Base-by-base conservation (phyloP, 2,329 filamentous ascomycete genomes). In the Trichoderma aggressivum region DNA sequence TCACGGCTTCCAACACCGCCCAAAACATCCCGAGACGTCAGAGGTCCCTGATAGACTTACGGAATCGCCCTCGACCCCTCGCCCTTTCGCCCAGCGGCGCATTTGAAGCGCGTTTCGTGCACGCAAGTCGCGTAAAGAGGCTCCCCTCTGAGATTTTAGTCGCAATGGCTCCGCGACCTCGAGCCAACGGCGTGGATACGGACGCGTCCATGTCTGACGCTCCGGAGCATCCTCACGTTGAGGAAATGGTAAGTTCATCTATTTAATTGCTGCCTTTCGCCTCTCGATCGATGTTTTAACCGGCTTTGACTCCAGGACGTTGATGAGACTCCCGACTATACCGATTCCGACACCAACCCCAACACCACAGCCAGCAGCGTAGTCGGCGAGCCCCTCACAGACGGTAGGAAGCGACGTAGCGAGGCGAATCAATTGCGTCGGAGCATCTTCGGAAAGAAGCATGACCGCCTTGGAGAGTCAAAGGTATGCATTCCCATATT, bases 361-460 rank as follows among this genome's bases (percentile, higher is more conserved):
- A 91, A 90, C 75, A 91, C 89, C 14, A 90, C 89, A 63, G 93
- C 92, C 68, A 97, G 93, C 84, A 98, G 94, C 81, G 89, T 97
- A 76, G 90, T 87, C 70, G 95, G 94, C 68, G 95, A 98, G 76
- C 82, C 84, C 56, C 79, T 86, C 55, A 83, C 84, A 60, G 95
- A 98, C 84, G 94, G 94, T 34, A 91, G 94, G 66, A 97, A 92
- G 84, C 90, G 91, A 79, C 90, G 95, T 76, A 91, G 93, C 70
- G 94, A 98, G 79, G 94, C 91, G 71, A 94, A 94, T 75, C 92
- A 97, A 81, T 87, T 98, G 78, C 92, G 96, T 70, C 93, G 97
- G 80, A 97, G 91, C 80, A 93, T 98, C 73, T 92, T 98, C 77
- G 94, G 94, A 78, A 97, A 93, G 86, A 98, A 99, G 81, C 96